Percentiles rank a stretch among this genome's conserved stretches.
Evolutionary conservation across 202 grass and related monocot genomes (phyloP).

Genomic region (Digitaria exilis): DNA sequence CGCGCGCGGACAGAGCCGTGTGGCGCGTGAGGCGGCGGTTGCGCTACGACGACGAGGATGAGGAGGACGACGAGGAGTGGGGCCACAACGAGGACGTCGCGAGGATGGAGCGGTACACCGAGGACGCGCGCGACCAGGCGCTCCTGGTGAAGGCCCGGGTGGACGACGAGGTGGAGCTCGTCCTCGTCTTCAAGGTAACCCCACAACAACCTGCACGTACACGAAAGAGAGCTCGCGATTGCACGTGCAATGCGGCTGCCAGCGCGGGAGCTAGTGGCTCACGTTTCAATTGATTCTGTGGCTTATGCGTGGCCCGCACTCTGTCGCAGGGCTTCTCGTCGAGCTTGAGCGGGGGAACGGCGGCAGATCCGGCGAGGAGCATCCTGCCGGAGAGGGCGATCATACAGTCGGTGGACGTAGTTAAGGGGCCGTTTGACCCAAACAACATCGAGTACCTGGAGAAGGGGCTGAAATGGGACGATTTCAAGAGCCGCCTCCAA

Average conservation of each 20-base stretch:
- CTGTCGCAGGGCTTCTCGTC: constrained; percentile 81
- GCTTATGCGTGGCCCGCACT: neutral
- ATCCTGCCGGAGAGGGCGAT: constrained; percentile 70
- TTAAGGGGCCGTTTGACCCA: constrained; percentile 73
- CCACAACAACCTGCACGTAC: too few relatives aligned
- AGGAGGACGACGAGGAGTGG: constrained; percentile 48
- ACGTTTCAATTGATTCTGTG: neutral
- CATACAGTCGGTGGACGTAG: constrained; percentile 74
- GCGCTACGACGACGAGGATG: constrained; percentile 55
- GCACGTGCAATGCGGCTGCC: too few relatives aligned
- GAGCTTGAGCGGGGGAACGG: constrained; percentile 60
- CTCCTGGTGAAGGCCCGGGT: constrained; percentile 68
- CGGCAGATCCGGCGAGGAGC: constrained; percentile 67
- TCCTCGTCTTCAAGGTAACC: constrained; percentile 81
- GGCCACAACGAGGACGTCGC: constrained; percentile 78
- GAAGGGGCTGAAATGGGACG: constrained; percentile 61
- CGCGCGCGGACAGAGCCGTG: neutral
- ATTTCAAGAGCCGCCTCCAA: constrained; percentile 62
- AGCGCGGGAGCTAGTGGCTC: too few relatives aligned
- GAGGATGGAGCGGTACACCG: constrained; percentile 72
- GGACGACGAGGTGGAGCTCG: constrained; percentile 59
- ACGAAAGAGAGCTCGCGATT: too few relatives aligned
- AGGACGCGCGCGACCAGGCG: constrained; percentile 55
- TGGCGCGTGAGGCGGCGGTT: constrained; percentile 61
- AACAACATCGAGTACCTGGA: constrained; percentile 69